Base-by-base conservation (phyloP, 2,329 filamentous ascomycete genomes). In the Aspergillus quadrilineatus region DNA sequence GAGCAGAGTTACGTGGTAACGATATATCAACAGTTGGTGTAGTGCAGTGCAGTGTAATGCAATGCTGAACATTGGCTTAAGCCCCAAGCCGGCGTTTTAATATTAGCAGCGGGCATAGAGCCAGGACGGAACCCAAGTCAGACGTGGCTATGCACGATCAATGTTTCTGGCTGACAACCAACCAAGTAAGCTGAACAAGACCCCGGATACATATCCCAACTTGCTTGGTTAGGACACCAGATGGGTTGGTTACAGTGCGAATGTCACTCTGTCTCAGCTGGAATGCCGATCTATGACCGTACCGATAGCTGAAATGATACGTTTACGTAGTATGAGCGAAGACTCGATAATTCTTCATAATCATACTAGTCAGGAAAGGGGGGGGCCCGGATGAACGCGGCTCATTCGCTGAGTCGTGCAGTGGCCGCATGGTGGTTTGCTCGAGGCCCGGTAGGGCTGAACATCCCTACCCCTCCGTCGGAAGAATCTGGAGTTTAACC, bases 141-240 rank as follows among this genome's bases (percentile, higher is more conserved):
- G 57, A 62, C 55, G 61, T 58, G 61, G 61, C 61, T 63, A 62
- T 63, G 61, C 61, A 60, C 22, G 9, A 43, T 4, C 6, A 29
- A 32, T 51, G 34, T 47, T 29, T 49, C 50, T 53, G 49, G 53
- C 53, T 60, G 58, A 57, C 58, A 52, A 39, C 55, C 45, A 53
- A 60, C 50, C 26, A 22, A 34, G 45, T 39, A 47, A 57, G 57
- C 59, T 57, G 55, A 53, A 53, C 41, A 30, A 36, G 17, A 47
- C 41, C 42, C 28, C 15, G 44, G 32, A 29, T 14, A 43, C 15
- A 43, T 49, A 39, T 55, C 52, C 46, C 41, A 44, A 30, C 32
- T n/a, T 42, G 22, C 29, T 41, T 34, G 22, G 14, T 37, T 17
- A 6, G 28, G 10, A 44, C 12, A 44, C 22, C 22, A 29, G 30